Percentiles rank a stretch among this genome's conserved stretches.
These are phyloP conservation scores for Alternaria sp. DNA, from an alignment of 2,329 filamentous ascomycete genomes.

Conservation along the genomic window DNA sequence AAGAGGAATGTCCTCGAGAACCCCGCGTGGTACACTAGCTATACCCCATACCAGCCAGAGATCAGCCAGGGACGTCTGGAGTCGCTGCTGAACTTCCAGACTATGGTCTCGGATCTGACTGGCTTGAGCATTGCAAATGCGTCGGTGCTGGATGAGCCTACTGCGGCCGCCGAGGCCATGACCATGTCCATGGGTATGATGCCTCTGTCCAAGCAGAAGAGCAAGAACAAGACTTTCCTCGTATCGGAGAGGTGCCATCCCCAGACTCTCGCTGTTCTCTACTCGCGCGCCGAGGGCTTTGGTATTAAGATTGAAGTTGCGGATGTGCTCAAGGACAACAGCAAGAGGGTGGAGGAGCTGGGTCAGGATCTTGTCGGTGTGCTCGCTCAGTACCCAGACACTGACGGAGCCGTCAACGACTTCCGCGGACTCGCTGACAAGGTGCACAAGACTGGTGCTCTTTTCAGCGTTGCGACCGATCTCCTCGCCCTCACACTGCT, in stretches of 20 bases:
- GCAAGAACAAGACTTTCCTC: slow-evolving; percentile 78
- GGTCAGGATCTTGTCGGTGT: slow-evolving; percentile 87
- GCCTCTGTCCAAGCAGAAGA: slow-evolving; percentile 73
- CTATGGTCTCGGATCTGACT: slow-evolving; percentile 86
- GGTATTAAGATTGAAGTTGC: slow-evolving; percentile 78
- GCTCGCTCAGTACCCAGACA: slow-evolving; percentile 94
- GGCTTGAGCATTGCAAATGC: slow-evolving; percentile 88
- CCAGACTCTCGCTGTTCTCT: slow-evolving; percentile 83
- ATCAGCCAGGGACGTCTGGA: slow-evolving; percentile 95
- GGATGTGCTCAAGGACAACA: slow-evolving; percentile 71
- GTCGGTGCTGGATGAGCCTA: slow-evolving; percentile 87
- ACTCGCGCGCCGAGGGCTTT: slow-evolving; percentile 88
- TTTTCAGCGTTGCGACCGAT: slow-evolving; percentile 88
- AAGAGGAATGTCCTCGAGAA: slow-evolving; percentile 92
- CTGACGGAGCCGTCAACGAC: slow-evolving; percentile 78
- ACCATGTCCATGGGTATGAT: slow-evolving; percentile 84
- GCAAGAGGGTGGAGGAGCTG: slow-evolving; percentile 71
- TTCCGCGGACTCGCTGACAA: slow-evolving; percentile 75
- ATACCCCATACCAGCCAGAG: slow-evolving; percentile 96
- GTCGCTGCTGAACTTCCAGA: slow-evolving; percentile 95
- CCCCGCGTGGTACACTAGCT: slow-evolving; percentile 97
- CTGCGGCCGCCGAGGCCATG: slow-evolving; percentile 94
- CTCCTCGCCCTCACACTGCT: slow-evolving; percentile 85
- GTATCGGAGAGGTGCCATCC: slow-evolving; percentile 84
- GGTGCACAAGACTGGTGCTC: slow-evolving; percentile 77